Evolutionary conservation across 805 yeast genomes (phyloP).

Genomic region (Candida hispaniensis): DNA sequence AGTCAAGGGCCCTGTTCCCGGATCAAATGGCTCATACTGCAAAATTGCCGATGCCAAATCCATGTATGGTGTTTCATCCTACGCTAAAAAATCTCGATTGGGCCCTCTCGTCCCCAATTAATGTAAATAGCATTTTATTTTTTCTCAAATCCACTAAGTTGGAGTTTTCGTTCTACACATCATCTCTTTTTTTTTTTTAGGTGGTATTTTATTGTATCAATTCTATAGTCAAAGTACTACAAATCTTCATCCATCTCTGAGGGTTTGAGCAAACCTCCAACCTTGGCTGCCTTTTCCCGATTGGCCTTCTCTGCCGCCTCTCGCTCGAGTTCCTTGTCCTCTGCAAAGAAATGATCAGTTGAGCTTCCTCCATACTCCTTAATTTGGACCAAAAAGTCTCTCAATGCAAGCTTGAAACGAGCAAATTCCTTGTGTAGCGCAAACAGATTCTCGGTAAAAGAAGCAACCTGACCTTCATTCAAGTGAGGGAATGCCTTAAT

Average conservation of each 20-base stretch:
- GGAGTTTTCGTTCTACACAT: too few relatives aligned
- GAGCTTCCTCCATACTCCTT: constrained; percentile 86
- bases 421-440: constrained; percentile 59
- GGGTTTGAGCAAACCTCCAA: constrained; percentile 92
- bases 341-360: constrained; percentile 88
- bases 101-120: constrained; percentile 15
- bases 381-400: constrained; percentile 94
- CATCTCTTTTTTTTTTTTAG: too few relatives aligned
- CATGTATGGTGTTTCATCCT: constrained; percentile 15
- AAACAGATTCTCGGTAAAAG: constrained; percentile 64
- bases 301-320: constrained; percentile 58
- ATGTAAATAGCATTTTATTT: background rate
- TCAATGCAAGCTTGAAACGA: constrained; percentile 71
- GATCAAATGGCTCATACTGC: constrained; percentile 68
- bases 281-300: constrained; percentile 69
- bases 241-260: constrained; percentile 77
- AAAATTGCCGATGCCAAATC: constrained; percentile 61
- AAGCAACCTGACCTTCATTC: constrained; percentile 69
- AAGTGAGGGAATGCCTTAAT: constrained; percentile 87
- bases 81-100: constrained; percentile 9
- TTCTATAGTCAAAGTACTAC: too few relatives aligned
- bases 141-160: too few relatives aligned
- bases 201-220: too few relatives aligned
- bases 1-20: constrained; percentile 84
- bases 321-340: constrained; percentile 73